Conservation (phyloP, 1,139 yeast species). For the Scheffersomyces quercinus region DNA sequence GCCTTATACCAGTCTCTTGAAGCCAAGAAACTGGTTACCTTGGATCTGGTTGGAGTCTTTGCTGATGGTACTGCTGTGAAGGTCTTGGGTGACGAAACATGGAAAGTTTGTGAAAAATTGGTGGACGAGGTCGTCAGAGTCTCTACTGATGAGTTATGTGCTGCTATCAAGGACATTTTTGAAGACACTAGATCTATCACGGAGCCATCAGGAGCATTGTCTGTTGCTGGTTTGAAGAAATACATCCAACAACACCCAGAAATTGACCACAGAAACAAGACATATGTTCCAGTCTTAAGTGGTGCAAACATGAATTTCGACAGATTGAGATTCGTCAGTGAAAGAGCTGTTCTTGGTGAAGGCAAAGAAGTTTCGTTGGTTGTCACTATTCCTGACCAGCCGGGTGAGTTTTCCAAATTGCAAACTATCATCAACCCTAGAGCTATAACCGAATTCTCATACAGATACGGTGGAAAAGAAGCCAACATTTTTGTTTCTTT, state of each 20-base stretch:
- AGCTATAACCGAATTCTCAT: constrained; percentile 89
- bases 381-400: constrained; percentile 85
- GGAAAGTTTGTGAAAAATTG: constrained; percentile 71
- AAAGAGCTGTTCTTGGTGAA: constrained; percentile 96
- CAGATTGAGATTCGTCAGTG: constrained; percentile 93
- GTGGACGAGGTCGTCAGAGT: constrained; percentile 90
- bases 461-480: constrained; percentile 61
- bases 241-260: constrained; percentile 69
- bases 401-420: constrained; percentile 83
- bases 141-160: constrained; percentile 92
- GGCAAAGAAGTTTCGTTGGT: constrained; percentile 93
- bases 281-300: constrained; percentile 82
- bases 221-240: constrained; percentile 92
- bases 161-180: constrained; percentile 94
- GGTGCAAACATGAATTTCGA: constrained; percentile 99
- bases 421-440: constrained; percentile 82
- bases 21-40: constrained; percentile 51
- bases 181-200: constrained; percentile 93
- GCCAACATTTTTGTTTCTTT: constrained; percentile 90
- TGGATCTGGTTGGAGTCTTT: constrained; percentile 85
- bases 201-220: constrained; percentile 96
- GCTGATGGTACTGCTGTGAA: constrained; percentile 99
- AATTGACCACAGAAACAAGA: constrained; percentile 66
- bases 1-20: constrained; percentile 79
- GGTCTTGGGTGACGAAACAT: constrained; percentile 86